Evolutionary conservation across 164 flowering plant species (phyloP).

Genomic region (Macadamia tetraphylla): DNA sequence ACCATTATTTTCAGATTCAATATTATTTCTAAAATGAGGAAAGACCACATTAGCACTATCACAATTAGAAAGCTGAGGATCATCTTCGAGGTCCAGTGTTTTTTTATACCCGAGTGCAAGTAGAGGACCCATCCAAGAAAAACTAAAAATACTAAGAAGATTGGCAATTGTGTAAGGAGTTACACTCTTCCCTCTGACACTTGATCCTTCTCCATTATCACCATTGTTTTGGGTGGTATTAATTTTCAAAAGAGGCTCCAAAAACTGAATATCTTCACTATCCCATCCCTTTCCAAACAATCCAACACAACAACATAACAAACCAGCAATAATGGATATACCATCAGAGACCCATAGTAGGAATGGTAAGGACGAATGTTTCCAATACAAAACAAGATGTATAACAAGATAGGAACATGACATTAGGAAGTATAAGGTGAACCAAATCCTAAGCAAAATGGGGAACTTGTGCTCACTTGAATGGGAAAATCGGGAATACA

Average conservation of each 20-base stretch:
- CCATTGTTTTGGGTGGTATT: background rate
- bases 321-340: too few species aligned
- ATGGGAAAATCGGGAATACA: background rate
- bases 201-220: background rate
- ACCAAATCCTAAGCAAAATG: constrained; percentile 26
- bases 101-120: background rate
- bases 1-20: constrained; percentile 13
- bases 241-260: constrained; percentile 26
- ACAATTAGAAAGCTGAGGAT: constrained; percentile 28
- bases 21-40: constrained; percentile 17
- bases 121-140: too few species aligned
- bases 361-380: too few species aligned
- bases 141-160: too few species aligned
- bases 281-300: constrained; percentile 13
- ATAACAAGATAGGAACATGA: background rate
- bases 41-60: constrained; percentile 29
- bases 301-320: constrained; percentile 17
- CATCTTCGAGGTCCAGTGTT: constrained; percentile 38
- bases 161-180: too few species aligned
- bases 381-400: too few species aligned
- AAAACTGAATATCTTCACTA: constrained; percentile 9
- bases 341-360: too few species aligned
- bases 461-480: constrained; percentile 16
- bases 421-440: constrained; percentile 20
- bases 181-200: constrained; percentile 24